phyloP scores from a whole-genome alignment of 2,329 filamentous ascomycete genomes.

The Endocalyx cinctus region DNA sequence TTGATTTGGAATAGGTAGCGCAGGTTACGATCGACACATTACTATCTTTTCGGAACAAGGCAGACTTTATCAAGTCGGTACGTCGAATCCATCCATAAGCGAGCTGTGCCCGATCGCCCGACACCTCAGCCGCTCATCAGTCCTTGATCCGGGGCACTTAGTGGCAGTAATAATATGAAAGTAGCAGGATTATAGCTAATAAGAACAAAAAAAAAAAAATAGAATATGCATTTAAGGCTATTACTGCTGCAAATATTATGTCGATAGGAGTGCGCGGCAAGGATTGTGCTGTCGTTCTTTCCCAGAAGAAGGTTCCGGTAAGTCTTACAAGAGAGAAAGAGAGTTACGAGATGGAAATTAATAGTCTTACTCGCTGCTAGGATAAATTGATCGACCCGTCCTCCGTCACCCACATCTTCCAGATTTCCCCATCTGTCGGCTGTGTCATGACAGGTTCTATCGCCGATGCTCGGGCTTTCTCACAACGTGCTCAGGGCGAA shows the following conservation, averaged over 20 bases:
- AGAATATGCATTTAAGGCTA: conserved; percentile 99
- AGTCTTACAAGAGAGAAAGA: no score
- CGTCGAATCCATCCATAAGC: no score
- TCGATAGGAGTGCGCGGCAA: conserved; percentile 94
- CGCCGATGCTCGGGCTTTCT: conserved; percentile 89
- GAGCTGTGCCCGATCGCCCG: no score
- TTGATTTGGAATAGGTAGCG: conserved; percentile 56
- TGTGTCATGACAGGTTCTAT: conserved; percentile 99
- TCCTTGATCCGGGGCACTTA: no score
- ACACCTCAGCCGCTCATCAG: conserved; percentile 7
- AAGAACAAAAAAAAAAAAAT: conserved; percentile 11
- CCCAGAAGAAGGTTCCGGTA: conserved; percentile 99
- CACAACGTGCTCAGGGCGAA: conserved; percentile 88
- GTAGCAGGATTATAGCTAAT: background rate
- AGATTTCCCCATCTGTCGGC: conserved; percentile 90
- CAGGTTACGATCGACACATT: conserved; percentile 97
- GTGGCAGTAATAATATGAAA: no score
- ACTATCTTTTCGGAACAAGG: conserved; percentile 99
- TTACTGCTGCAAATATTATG: conserved; percentile 98
- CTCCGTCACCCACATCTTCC: conserved; percentile 97
- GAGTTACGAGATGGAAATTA: no score
- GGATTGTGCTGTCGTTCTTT: conserved; percentile 93
- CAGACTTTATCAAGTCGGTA: conserved; percentile 98
- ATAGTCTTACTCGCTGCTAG: no score
- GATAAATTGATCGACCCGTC: conserved; percentile 98